Conservation (phyloP, 2,329 filamentous ascomycete genomes). For the Phyllosticta citribraziliensis region DNA sequence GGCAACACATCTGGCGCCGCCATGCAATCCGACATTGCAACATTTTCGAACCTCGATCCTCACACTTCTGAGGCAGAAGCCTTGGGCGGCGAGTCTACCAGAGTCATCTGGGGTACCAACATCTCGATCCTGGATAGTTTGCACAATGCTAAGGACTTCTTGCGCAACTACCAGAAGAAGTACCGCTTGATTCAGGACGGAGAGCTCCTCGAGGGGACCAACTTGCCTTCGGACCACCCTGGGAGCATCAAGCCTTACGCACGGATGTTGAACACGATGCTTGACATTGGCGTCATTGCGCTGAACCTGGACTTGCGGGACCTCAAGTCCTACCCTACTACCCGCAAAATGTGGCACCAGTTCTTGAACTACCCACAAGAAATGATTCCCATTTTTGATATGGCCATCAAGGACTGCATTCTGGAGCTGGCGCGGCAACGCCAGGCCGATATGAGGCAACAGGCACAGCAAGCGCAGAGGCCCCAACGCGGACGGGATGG, state of each 20-base stretch:
- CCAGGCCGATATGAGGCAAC: conserved; percentile 55
- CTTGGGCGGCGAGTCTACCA: conserved; percentile 70
- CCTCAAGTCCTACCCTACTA: conserved; percentile 84
- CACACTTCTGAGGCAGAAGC: conserved; percentile 86
- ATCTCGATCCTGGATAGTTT: conserved; percentile 88
- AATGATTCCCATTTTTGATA: conserved; percentile 94
- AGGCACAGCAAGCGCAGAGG: conserved; percentile 39
- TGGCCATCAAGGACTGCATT: conserved; percentile 86
- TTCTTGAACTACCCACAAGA: conserved; percentile 89
- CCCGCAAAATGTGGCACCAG: conserved; percentile 91
- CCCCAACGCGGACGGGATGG: conserved; percentile 33
- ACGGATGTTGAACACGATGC: conserved; percentile 80
- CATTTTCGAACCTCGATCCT: conserved; percentile 62
- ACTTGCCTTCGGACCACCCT: conserved; percentile 53
- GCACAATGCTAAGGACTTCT: conserved; percentile 79
- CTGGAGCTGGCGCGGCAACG: conserved; percentile 77
- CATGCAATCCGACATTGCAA: conserved; percentile 47
- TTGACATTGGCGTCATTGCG: conserved; percentile 71
- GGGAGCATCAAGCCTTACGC: conserved; percentile 75
- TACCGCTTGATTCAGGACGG: conserved; percentile 89
- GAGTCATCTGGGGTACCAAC: conserved; percentile 94
- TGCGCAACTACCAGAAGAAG: conserved; percentile 84
- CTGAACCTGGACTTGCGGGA: conserved; percentile 85
- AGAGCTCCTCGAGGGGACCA: conserved; percentile 62
- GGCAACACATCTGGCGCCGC: conserved; percentile 47